Base-by-base conservation (phyloP, 768 basidiomycete genomes). In the Pleurotus djamor region DNA sequence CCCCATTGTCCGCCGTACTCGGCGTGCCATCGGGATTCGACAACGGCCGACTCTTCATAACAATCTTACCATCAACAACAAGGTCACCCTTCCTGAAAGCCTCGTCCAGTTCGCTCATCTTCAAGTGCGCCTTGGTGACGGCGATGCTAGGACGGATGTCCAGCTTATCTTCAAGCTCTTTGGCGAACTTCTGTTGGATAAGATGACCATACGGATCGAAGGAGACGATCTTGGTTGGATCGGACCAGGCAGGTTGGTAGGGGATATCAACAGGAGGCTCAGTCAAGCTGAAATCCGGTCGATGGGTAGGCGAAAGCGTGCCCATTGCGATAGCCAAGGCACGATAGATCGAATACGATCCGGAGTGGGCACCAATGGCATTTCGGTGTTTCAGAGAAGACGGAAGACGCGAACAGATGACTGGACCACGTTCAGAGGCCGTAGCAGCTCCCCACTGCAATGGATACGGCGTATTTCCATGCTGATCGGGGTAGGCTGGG, bases 151-250 rank as follows among this genome's bases (percentile, higher is more conserved):
- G 96, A 13, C 95, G 78, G 38, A 95, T 80, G 70, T 98, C 96
- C 59, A 97, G 74, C 0, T 91, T 91, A 52, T 76, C 81, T 41
- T 88, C 84, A 32, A 83, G 74, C 69, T 89, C 84, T 45, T 74
- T 74, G 55, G 76, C 77, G 74, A 87, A 95, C 0, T 89, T 83
- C 32, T 81, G 81, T 4, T 89, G 92, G 0, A 88, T 91, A 54
- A 96, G 75, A 66, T 96, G 94, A 1, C 96, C 96, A 85, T 87
- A 97, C 0, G 96, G 96, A 66, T 98, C 96, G 69, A 98, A 89
- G 4, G 88, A 87, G 43, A 96, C 95, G 66, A 98, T 95, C 82
- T 92, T 92, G 54, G 60, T 61, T 4, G 86, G 79, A 64, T 90
- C 85, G 45, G 72, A 83, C 96, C 96, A 98, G 4, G 85, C 71